Base-by-base conservation (phyloP, 148 eudicot genomes). In the Dysphania ambrosioides region DNA sequence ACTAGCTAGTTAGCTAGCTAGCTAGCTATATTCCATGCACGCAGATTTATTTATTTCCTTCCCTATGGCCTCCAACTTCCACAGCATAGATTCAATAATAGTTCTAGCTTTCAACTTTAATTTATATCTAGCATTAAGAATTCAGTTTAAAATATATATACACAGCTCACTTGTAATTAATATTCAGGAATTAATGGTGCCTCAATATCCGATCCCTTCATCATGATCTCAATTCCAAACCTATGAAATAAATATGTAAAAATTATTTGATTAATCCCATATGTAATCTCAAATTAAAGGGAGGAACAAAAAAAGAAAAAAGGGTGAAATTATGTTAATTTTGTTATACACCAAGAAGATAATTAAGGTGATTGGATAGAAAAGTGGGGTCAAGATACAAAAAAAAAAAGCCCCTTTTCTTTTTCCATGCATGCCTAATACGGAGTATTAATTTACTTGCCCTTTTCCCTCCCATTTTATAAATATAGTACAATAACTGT, bases 341-440 rank as follows among this genome's bases (percentile, higher is more conserved):
- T 70, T 26, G 38, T n/a, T n/a, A n/a, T n/a, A 79, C 77, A 67
- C 49, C 68, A 32, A 41, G 30, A 27, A 42, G 71, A 26, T 65
- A 65, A 62, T 21, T n/a, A n/a, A n/a, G n/a, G n/a, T n/a, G n/a
- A n/a, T 67, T 67, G 55, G 29, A 67, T 30, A 32, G 21, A 30
- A 41, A 51, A 58, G 65, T 31, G 66, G 76, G 72, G 63, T 49
- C 36, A 80, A 71, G 31, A 64, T 71, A 80, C 83, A 71, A 80
- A 75, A 73, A 69, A 32, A 71, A n/a, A n/a, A n/a, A n/a, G n/a
- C n/a, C 82, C 78, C 65, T 35, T 55, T n/a, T n/a, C n/a, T 11
- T 29, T 64, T 63, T 51, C 44, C 10, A 26, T 51, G 29, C 9
- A 26, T 51, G 34, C 40, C 71, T 65, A 78, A 78, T 66, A n/a